Percentiles rank a stretch among this genome's conserved stretches.
These are phyloP conservation scores for Pachysandra terminalis DNA, from an alignment of 164 flowering plant genomes.

Conservation along the genomic window DNA sequence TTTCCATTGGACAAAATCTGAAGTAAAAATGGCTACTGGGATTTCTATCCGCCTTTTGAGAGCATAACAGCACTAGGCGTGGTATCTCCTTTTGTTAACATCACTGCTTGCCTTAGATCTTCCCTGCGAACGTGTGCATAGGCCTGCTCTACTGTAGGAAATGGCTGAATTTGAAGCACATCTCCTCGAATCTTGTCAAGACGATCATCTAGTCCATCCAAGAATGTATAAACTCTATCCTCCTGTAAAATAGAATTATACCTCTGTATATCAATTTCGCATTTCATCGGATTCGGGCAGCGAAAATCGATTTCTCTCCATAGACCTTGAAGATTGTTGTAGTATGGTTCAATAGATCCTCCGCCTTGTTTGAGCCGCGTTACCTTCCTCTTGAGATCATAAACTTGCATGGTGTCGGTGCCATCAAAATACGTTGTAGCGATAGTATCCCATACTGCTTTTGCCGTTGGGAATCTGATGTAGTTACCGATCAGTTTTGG, in stretches of 20 bases:
- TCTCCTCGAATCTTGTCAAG: background rate
- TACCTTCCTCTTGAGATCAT: background rate
- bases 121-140: slow-evolving; percentile 1
- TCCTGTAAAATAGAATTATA: background rate
- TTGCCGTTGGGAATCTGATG: background rate
- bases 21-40: background rate
- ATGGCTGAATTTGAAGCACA: background rate
- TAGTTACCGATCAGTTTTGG: background rate
- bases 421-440: background rate
- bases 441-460: background rate
- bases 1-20: background rate
- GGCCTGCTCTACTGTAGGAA: background rate
- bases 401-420: background rate
- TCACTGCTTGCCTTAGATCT: background rate
- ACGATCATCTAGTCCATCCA: too few species aligned
- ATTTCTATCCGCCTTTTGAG: background rate
- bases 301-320: background rate
- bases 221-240: too few species aligned
- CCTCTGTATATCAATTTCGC: background rate
- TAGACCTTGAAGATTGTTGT: background rate
- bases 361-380: background rate
- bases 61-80: background rate
- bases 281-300: background rate
- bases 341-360: background rate
- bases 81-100: background rate